Conservation (phyloP, 2,329 filamentous ascomycete species). For the Apiospora arundinis region DNA sequence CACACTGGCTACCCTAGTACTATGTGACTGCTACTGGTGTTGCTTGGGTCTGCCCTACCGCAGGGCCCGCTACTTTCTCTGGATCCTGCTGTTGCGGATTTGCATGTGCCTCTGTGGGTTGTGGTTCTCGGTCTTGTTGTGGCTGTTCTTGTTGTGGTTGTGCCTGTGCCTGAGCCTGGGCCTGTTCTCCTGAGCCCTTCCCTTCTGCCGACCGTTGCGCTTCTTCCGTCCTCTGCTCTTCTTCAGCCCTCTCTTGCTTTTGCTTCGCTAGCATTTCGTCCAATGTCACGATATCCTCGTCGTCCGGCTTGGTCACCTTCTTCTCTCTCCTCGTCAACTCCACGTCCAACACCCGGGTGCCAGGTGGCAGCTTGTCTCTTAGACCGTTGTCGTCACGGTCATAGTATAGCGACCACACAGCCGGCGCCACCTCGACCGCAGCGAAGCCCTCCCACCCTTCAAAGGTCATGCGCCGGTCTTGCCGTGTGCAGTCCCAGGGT, state of each 20-base stretch:
- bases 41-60: constrained; percentile 16
- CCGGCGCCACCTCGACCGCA: constrained; percentile 51
- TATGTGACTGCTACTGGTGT: not conserved
- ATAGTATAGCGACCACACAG: constrained; percentile 55
- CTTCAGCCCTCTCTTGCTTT: constrained; percentile 33
- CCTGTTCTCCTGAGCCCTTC: not conserved
- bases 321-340: constrained; percentile 61
- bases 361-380: constrained; percentile 50
- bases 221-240: constrained; percentile 27
- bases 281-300: constrained; percentile 35
- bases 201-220: constrained; percentile 7
- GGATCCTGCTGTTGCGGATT: not conserved
- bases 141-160: not conserved
- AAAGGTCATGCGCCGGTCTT: constrained; percentile 57
- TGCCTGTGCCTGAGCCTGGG: not conserved
- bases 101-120: not conserved
- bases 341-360: constrained; percentile 59
- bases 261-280: constrained; percentile 40
- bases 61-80: constrained; percentile 6
- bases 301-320: constrained; percentile 44
- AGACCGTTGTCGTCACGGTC: constrained; percentile 54
- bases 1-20: not conserved
- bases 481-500: constrained; percentile 58
- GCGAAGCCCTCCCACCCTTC: constrained; percentile 58
- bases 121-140: not conserved